Conservation (phyloP, 2,329 filamentous ascomycete species). For the Metarhizium sp. region DNA sequence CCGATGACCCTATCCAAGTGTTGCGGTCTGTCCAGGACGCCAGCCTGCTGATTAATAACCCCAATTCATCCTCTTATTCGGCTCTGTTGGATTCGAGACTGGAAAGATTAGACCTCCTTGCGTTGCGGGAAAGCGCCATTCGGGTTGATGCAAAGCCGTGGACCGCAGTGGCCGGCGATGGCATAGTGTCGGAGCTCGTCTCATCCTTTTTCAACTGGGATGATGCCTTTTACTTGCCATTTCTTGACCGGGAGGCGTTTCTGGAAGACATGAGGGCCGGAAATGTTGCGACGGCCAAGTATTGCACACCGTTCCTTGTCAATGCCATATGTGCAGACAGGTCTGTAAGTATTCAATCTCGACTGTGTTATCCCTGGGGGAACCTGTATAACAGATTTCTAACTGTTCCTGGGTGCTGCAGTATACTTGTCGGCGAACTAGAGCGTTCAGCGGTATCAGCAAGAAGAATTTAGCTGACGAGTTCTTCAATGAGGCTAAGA, state of each 20-base stretch:
- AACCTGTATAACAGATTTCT: background rate
- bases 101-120: slow-evolving; percentile 6
- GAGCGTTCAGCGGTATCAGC: slow-evolving; percentile 7
- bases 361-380: background rate
- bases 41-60: background rate
- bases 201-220: slow-evolving; percentile 22
- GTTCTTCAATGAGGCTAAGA: slow-evolving; percentile 16
- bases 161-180: slow-evolving; percentile 20
- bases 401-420: background rate
- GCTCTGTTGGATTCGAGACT: background rate
- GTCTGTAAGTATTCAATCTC: slow-evolving; percentile 12
- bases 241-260: slow-evolving; percentile 17
- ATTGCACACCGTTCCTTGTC: slow-evolving; percentile 21
- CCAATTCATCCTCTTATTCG: background rate
- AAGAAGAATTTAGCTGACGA: slow-evolving; percentile 9
- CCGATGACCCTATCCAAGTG: slow-evolving; percentile 6
- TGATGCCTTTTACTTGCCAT: slow-evolving; percentile 14
- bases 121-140: slow-evolving; percentile 11
- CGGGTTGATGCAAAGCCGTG: slow-evolving; percentile 19
- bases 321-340: slow-evolving; percentile 22
- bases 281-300: slow-evolving; percentile 12
- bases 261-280: slow-evolving; percentile 16
- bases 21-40: slow-evolving; percentile 2
- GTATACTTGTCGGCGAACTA: slow-evolving; percentile 14
- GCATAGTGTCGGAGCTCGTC: slow-evolving; percentile 20